A percentile compares a stretch with the other conserved stretches of the same genome.
These are phyloP conservation scores for Schoenoplectus triqueter DNA, from an alignment of 202 grass and related monocot species.

Conservation along the genomic window DNA sequence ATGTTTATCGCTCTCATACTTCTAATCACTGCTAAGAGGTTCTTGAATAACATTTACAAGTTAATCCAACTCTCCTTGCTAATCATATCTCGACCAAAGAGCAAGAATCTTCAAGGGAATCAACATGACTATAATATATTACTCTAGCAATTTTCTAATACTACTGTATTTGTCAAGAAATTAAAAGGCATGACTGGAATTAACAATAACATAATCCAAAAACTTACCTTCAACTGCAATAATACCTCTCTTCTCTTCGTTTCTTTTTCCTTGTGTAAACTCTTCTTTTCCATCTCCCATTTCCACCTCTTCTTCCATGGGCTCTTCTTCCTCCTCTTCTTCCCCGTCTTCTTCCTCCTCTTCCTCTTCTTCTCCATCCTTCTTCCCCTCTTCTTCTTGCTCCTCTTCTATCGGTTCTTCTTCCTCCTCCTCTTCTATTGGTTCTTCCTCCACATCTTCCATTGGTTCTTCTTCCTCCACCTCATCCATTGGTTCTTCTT, in stretches of 20 bases:
- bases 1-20: not conserved
- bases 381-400: not conserved
- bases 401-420: constrained; percentile 3
- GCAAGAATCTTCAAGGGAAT: not conserved
- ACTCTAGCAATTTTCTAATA: not conserved
- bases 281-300: not conserved
- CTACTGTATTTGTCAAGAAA: not conserved
- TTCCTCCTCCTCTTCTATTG: not conserved
- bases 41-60: not conserved
- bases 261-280: constrained; percentile 27
- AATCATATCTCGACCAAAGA: not conserved
- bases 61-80: not conserved
- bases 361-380: constrained; percentile 14
- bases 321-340: not conserved
- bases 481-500: constrained; percentile 5
- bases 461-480: not conserved
- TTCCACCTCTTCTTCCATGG: not conserved
- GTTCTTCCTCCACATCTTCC: not conserved
- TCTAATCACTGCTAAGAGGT: not conserved
- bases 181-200: constrained; percentile 3
- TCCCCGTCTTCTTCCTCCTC: not conserved
- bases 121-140: not conserved
- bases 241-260: constrained; percentile 5
- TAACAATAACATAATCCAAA: constrained; percentile 22
- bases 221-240: constrained; percentile 4